These are phyloP conservation scores for Podila horticola DNA, from an alignment of 192 early-diverging fungal genomes.

Conservation along the genomic window DNA sequence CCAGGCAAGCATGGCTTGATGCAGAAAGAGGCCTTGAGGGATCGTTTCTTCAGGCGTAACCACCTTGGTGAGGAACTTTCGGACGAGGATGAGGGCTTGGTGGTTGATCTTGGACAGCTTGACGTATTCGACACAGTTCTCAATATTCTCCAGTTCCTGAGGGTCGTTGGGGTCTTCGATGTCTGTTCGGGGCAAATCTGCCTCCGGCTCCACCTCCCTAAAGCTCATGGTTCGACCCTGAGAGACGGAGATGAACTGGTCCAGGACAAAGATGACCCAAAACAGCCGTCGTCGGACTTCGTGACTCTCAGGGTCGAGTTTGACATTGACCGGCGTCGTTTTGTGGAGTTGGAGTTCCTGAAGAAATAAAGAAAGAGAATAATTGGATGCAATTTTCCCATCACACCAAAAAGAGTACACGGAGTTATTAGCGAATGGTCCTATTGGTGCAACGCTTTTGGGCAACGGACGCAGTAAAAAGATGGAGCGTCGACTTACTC, in stretches of 20 bases:
- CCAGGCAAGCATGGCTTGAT: constrained; percentile 53
- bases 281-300: constrained; percentile 43
- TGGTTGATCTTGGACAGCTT: constrained; percentile 50
- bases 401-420: too few species aligned
- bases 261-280: constrained; percentile 51
- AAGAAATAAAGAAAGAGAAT: background rate
- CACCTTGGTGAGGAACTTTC: constrained; percentile 49
- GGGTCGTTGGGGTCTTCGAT: constrained; percentile 44
- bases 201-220: constrained; percentile 48
- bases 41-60: constrained; percentile 52
- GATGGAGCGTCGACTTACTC: constrained; percentile 16
- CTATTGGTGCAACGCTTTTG: background rate
- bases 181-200: constrained; percentile 37
- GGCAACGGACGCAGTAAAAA: background rate
- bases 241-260: constrained; percentile 45
- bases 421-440: background rate
- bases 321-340: constrained; percentile 49
- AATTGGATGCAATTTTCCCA: background rate
- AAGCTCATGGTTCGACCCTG: constrained; percentile 48
- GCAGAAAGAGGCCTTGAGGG: constrained; percentile 48
- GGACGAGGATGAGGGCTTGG: constrained; percentile 42
- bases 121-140: constrained; percentile 49
- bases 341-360: constrained; percentile 52
- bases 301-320: constrained; percentile 45
- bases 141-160: constrained; percentile 39